Base-by-base conservation (phyloP, 2,329 filamentous ascomycete species). In the Aspergillus intermedius region DNA sequence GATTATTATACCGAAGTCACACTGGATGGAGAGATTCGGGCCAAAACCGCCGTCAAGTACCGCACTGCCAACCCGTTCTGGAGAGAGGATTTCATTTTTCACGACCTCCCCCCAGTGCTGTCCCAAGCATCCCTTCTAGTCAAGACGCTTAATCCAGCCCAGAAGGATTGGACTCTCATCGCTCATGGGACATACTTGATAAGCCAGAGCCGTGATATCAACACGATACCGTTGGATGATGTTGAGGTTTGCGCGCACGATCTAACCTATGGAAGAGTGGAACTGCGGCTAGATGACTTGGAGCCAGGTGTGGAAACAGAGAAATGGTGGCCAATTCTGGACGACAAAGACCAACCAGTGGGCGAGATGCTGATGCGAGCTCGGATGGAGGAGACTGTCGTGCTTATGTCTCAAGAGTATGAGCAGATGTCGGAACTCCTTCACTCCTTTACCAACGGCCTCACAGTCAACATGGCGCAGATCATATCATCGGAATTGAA, bases 361-460 rank as follows among this genome's bases (percentile, higher is more conserved):
- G 91, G 91, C 23, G 88, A 91, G 53, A 86, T 95, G 74, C 77
- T 95, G 45, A 81, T 96, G 69, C 89, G 84, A 62, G 77, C 94
- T 19, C 83, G 85, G 41, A 83, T 93, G 55, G 88, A 95, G 47
- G 91, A 98, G 69, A 82, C 93, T 44, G 87, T 95, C 5, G 91
- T 97, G 8, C 77, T 98, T 34, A 84, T 94, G 71, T 82, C 84
- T 5, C 82, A 86, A 50, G 89, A 97, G 63, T 98, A 98, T 66
- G 78, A 87, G 58, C 81, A 83, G 2, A 77, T 98, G 50, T 87
- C 87, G 1, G 85, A 93, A 54, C 74, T 96, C 23, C 74, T 98
- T 23, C 90, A 96, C 61, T 82, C 84, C 5, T 96, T 97, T 65
- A 82, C 83, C 35, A 86, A 87, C 30, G 87, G 88, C 0, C 74